Percentiles rank a stretch among this genome's conserved stretches.
Conservation (phyloP, 2,329 filamentous ascomycete genomes). For the Diaporthe citri region DNA sequence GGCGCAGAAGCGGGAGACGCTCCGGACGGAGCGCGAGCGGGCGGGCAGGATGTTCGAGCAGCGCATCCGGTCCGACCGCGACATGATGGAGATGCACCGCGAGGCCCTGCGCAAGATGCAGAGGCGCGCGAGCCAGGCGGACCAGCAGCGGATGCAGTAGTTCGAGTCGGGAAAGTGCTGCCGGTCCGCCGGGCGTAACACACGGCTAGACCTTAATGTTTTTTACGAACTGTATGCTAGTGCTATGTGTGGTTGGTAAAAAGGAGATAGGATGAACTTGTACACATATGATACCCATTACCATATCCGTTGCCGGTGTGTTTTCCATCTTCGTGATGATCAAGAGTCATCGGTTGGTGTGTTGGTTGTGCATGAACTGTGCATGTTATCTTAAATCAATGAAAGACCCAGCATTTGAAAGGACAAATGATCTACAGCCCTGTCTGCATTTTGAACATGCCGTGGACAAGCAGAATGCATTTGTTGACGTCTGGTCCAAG, state of each 20-base stretch:
- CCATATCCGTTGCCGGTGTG: neutral
- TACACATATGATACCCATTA: conserved; percentile 35
- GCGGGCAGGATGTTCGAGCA: conserved; percentile 76
- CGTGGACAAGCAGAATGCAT: neutral
- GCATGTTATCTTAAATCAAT: neutral
- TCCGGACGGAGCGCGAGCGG: conserved; percentile 68
- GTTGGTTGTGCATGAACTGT: neutral
- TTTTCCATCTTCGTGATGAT: neutral
- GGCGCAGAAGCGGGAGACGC: conserved; percentile 69
- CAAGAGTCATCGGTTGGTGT: neutral
- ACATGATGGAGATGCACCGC: conserved; percentile 81
- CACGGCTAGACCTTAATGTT: conserved; percentile 33
- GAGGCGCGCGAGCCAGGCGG: conserved; percentile 50
- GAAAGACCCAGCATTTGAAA: neutral
- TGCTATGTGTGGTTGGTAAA: neutral
- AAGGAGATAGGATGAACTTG: neutral
- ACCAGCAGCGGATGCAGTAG: conserved; percentile 9
- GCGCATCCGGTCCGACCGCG: conserved; percentile 77
- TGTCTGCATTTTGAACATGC: neutral
- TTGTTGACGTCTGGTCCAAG: neutral
- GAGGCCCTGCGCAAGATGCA: conserved; percentile 88
- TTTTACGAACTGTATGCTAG: conserved; percentile 4
- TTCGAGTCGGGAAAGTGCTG: neutral
- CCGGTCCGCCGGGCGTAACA: neutral
- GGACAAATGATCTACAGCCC: neutral